A percentile compares a stretch with the other conserved stretches of the same genome.
phyloP scores from a whole-genome alignment of 371 early-diverging fungal genomes.

The Mucor lusitanicus region DNA sequence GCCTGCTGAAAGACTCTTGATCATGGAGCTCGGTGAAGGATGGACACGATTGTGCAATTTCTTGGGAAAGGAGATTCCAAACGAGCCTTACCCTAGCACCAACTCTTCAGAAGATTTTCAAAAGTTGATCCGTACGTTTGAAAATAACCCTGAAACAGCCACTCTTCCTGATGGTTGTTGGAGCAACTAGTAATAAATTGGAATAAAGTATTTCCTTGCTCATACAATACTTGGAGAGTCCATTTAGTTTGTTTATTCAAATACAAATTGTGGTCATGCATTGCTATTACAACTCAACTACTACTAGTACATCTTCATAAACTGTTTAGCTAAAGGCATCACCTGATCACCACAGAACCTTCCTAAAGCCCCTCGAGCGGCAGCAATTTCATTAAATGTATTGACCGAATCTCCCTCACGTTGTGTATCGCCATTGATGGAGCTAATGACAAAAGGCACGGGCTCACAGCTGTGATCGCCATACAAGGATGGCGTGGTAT shows the following conservation, averaged over 20 bases:
- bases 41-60: conserved; percentile 26
- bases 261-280: too few relatives aligned
- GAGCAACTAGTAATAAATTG: background rate
- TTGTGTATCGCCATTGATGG: background rate
- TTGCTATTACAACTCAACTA: background rate
- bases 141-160: background rate
- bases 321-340: background rate
- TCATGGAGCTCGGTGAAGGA: conserved; percentile 39
- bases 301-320: background rate
- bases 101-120: conserved; percentile 9
- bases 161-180: background rate
- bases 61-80: conserved; percentile 19
- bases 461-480: conserved; percentile 58
- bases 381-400: conserved; percentile 35
- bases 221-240: too few relatives aligned
- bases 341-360: conserved; percentile 31
- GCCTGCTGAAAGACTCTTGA: conserved; percentile 30
- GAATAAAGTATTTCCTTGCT: too few relatives aligned
- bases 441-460: conserved; percentile 45
- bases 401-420: conserved; percentile 24
- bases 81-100: conserved; percentile 16
- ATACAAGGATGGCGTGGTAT: conserved; percentile 51
- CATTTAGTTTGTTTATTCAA: too few relatives aligned
- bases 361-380: conserved; percentile 36
- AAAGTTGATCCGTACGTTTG: background rate